Evolutionary conservation across 2,329 filamentous ascomycete genomes (phyloP).

Genomic region (Bertia moriformis): DNA sequence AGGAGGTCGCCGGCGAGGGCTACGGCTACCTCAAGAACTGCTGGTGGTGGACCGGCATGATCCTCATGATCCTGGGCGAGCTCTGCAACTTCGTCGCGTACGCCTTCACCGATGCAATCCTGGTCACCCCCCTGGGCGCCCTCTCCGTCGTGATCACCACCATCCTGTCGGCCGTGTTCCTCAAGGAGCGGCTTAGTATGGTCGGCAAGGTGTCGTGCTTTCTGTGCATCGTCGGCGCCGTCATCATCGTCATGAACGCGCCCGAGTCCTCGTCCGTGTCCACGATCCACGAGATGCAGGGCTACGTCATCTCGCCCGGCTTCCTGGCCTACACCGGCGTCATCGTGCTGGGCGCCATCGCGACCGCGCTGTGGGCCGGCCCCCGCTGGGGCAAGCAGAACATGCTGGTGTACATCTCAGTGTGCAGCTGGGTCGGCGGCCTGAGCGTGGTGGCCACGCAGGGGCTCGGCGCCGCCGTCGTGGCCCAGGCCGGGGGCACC

Average conservation of each 20-base stretch:
- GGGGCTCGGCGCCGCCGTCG: conserved; percentile 77
- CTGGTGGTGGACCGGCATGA: conserved; percentile 95
- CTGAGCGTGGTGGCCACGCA: conserved; percentile 90
- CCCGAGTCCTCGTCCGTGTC: conserved; percentile 71
- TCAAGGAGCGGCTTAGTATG: conserved; percentile 89
- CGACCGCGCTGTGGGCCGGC: conserved; percentile 66
- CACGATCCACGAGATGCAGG: conserved; percentile 83
- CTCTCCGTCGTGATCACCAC: conserved; percentile 86
- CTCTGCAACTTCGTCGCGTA: conserved; percentile 96
- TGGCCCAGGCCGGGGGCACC: conserved; percentile 68
- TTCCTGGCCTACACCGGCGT: conserved; percentile 77
- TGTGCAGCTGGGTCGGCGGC: conserved; percentile 88
- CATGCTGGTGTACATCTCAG: conserved; percentile 93
- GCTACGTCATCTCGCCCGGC: conserved; percentile 70
- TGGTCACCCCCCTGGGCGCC: conserved; percentile 84
- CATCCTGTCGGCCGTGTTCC: conserved; percentile 79
- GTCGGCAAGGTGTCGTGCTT: conserved; percentile 94
- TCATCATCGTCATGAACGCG: conserved; percentile 89
- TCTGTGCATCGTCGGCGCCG: conserved; percentile 80
- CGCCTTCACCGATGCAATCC: conserved; percentile 87
- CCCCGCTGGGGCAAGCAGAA: conserved; percentile 89
- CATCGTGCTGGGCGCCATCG: conserved; percentile 57
- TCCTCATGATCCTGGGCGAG: conserved; percentile 88
- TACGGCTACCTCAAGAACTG: conserved; percentile 93
- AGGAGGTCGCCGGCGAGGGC: conserved; percentile 86